These are phyloP conservation scores for Kwoniella newhampshirensis DNA, from an alignment of 768 basidiomycete species.

Conservation along the genomic window DNA sequence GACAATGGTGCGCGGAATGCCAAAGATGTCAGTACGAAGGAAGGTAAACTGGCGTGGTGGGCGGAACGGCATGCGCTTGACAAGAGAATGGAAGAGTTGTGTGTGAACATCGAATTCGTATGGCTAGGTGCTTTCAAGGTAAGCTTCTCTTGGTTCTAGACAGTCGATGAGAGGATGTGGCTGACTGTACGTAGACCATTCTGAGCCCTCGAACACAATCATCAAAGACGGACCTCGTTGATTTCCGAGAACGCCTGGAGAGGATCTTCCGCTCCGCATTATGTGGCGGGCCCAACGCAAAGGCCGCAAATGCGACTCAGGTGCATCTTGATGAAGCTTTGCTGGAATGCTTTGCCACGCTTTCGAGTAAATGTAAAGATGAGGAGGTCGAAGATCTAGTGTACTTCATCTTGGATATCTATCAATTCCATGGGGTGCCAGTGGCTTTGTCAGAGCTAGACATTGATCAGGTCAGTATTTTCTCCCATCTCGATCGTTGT, in stretches of 20 bases:
- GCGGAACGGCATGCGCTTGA: constrained; percentile 73
- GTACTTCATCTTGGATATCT: constrained; percentile 89
- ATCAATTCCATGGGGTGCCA: constrained; percentile 86
- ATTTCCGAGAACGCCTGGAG: constrained; percentile 70
- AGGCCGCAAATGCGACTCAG: not conserved
- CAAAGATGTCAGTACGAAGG: constrained; percentile 64
- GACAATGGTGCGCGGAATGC: constrained; percentile 75
- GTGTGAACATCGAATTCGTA: constrained; percentile 86
- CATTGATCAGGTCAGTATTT: constrained; percentile 68
- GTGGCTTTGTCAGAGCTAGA: constrained; percentile 90
- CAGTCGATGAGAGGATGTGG: too few relatives aligned
- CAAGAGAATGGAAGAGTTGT: constrained; percentile 66
- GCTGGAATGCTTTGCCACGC: constrained; percentile 79
- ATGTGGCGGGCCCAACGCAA: constrained; percentile 57
- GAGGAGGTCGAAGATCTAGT: constrained; percentile 94
- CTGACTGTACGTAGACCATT: constrained; percentile 1
- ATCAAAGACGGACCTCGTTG: constrained; percentile 57
- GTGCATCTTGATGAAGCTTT: constrained; percentile 66
- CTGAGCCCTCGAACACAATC: constrained; percentile 52
- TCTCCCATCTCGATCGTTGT: too few relatives aligned
- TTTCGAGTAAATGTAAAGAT: constrained; percentile 77
- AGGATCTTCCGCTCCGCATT: constrained; percentile 68
- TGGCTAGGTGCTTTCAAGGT: constrained; percentile 99
- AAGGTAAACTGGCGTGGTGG: constrained; percentile 81
- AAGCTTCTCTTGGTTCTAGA: constrained; percentile 21